Conservation (phyloP, 2,329 filamentous ascomycete species). For the Rachicladosporium sp. region DNA sequence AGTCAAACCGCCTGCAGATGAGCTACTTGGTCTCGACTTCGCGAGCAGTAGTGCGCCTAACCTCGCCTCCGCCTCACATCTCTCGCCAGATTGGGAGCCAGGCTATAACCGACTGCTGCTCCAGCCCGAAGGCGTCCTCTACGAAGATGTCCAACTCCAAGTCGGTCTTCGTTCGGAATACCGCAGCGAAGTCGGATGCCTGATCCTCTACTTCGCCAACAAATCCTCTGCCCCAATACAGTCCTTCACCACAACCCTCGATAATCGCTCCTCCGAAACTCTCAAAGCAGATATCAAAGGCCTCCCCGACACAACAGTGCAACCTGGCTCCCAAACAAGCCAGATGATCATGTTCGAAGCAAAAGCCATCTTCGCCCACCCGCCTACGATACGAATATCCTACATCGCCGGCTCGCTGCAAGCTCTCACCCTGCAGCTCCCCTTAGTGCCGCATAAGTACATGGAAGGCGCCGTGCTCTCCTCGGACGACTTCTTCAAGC, state of each 20-base stretch:
- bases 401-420: conserved; percentile 91
- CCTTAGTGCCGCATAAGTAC: conserved; percentile 83
- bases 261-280: conserved; percentile 61
- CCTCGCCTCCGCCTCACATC: conserved; percentile 78
- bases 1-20: conserved; percentile 31
- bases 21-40: conserved; percentile 76
- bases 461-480: conserved; percentile 84
- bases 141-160: conserved; percentile 90
- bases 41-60: conserved; percentile 57
- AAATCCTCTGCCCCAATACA: conserved; percentile 74
- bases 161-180: conserved; percentile 89
- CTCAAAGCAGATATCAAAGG: conserved; percentile 80
- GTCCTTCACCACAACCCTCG: conserved; percentile 88
- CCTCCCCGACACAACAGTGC: conserved; percentile 71
- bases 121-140: conserved; percentile 72
- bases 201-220: conserved; percentile 94
- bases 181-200: conserved; percentile 82
- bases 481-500: conserved; percentile 93
- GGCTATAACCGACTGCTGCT: conserved; percentile 79
- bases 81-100: conserved; percentile 88
- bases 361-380: conserved; percentile 65
- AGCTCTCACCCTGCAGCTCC: conserved; percentile 80
- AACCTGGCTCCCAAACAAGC: conserved; percentile 65
- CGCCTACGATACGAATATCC: conserved; percentile 84
- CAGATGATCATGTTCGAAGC: conserved; percentile 93